Evolutionary conservation across 148 eudicot species (phyloP).

Genomic region (Rhododendron molle): DNA sequence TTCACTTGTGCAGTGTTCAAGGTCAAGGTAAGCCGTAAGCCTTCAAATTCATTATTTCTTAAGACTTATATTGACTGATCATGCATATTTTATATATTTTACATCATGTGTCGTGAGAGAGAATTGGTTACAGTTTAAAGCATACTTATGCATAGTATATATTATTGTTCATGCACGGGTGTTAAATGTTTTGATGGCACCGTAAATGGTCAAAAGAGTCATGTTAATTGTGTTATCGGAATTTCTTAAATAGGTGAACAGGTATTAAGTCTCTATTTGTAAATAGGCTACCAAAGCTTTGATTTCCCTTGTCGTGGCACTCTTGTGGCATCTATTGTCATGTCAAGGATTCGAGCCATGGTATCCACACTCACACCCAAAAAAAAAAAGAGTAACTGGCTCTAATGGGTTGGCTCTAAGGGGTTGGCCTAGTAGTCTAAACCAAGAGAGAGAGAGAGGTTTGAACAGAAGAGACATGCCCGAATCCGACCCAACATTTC

Average conservation of each 20-base stretch:
- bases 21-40: not conserved
- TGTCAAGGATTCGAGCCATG: too few relatives aligned
- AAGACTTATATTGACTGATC: not conserved
- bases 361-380: too few relatives aligned
- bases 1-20: not conserved
- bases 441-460: slow-evolving; percentile 4
- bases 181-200: not conserved
- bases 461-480: slow-evolving; percentile 27
- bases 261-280: too few relatives aligned
- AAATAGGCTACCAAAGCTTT: too few relatives aligned
- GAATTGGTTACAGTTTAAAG: not conserved
- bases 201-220: not conserved
- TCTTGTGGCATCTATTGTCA: too few relatives aligned
- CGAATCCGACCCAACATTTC: slow-evolving; percentile 19
- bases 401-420: not conserved
- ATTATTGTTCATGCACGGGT: not conserved
- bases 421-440: not conserved
- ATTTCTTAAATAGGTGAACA: not conserved
- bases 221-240: not conserved
- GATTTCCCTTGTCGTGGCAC: too few relatives aligned
- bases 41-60: not conserved
- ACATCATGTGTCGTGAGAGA: not conserved
- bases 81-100: not conserved
- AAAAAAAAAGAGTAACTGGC: not conserved
- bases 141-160: not conserved